Percentiles rank a stretch among this genome's conserved stretches.
Evolutionary conservation across 2,329 filamentous ascomycete species (phyloP).

Genomic region (Trichoderma aggressivum): DNA sequence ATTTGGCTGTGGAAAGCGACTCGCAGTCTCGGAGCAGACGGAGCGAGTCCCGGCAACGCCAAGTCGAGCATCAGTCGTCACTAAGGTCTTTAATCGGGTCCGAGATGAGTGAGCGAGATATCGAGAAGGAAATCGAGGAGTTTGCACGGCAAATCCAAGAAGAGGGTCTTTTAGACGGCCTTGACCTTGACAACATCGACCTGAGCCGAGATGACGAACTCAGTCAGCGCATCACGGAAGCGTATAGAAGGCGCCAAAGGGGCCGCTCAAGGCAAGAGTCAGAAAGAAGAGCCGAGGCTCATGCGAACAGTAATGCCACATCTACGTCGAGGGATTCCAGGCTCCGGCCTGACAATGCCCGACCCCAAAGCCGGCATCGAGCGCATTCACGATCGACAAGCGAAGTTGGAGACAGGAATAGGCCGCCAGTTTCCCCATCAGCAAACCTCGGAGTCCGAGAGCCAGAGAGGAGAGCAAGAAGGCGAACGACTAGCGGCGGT

Average conservation of each 20-base stretch:
- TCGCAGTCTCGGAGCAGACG: conserved; percentile 33
- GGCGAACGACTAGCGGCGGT: conserved; percentile 52
- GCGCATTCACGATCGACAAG: conserved; percentile 47
- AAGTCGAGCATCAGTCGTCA: conserved; percentile 85
- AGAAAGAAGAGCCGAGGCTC: conserved; percentile 43
- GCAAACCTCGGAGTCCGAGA: conserved; percentile 34
- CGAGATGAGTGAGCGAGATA: conserved; percentile 71
- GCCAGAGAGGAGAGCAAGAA: conserved; percentile 34
- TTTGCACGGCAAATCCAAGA: conserved; percentile 86
- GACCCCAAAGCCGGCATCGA: conserved; percentile 35
- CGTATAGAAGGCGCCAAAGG: conserved; percentile 73
- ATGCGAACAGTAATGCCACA: conserved; percentile 33
- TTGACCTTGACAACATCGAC: conserved; percentile 85
- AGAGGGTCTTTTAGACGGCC: conserved; percentile 80
- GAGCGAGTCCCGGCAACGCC: conserved; percentile 51
- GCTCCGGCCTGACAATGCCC: conserved; percentile 27
- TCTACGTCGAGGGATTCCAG: conserved; percentile 34
- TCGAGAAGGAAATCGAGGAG: conserved; percentile 85
- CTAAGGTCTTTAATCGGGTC: conserved; percentile 79
- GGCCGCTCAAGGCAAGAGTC: conserved; percentile 53
- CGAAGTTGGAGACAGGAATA: conserved; percentile 47
- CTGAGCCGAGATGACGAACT: conserved; percentile 83
- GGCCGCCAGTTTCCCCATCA: conserved; percentile 42
- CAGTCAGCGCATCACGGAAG: conserved; percentile 84
- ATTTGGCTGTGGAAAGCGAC: conserved; percentile 36